Evolutionary conservation across 2,329 filamentous ascomycete species (phyloP).

Genomic region (Aspergillus pseudoviridinutans): DNA sequence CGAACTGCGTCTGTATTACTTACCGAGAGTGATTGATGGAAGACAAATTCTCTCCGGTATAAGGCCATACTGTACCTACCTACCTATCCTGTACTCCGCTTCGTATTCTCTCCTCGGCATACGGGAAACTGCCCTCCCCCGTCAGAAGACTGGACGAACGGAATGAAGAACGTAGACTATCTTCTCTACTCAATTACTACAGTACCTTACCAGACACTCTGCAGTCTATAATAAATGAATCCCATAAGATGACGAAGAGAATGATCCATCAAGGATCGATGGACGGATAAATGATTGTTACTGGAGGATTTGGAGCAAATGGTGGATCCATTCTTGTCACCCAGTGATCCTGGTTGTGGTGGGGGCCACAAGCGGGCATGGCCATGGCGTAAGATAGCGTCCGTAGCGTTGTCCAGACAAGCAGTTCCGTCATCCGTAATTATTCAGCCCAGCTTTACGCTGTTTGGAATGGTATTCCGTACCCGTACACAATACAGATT

Average conservation of each 20-base stretch:
- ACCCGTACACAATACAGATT: neutral
- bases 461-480: neutral
- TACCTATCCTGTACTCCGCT: neutral
- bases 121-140: neutral
- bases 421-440: neutral
- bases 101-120: no score
- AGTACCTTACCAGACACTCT: neutral
- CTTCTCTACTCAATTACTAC: neutral
- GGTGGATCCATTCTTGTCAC: constrained; percentile 9
- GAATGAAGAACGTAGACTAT: neutral
- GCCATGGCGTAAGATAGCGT: constrained; percentile 9
- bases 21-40: neutral
- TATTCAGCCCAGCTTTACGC: neutral
- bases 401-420: neutral
- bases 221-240: neutral
- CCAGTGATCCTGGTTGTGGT: constrained; percentile 1
- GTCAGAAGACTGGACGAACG: neutral
- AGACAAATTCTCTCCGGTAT: neutral
- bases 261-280: neutral
- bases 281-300: neutral
- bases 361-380: constrained; percentile 10
- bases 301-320: neutral
- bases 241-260: neutral
- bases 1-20: neutral
- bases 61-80: neutral